Conservation (phyloP, 805 yeast genomes). For the Candida boidinii region DNA sequence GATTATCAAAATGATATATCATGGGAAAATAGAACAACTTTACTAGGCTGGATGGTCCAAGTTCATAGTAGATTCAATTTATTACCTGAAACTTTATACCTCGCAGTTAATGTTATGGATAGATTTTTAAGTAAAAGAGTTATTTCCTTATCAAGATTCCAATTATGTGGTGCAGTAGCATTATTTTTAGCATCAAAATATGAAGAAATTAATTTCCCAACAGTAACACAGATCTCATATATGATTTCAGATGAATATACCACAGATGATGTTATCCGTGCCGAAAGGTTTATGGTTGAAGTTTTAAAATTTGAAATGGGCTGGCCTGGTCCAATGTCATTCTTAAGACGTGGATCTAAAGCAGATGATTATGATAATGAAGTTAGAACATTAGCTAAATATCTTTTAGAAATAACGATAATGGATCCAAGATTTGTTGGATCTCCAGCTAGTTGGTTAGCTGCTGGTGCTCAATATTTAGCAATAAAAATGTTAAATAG, state of each 20-base stretch:
- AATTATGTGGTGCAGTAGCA: conserved; percentile 88
- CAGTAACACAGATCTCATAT: conserved; percentile 73
- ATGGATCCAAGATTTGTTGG: conserved; percentile 70
- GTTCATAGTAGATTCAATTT: conserved; percentile 77
- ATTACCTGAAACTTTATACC: conserved; percentile 75
- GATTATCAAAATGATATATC: conserved; percentile 69
- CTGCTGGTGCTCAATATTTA: conserved; percentile 80
- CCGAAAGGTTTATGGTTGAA: conserved; percentile 72
- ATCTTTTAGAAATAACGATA: conserved; percentile 67
- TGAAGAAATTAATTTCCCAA: conserved; percentile 88
- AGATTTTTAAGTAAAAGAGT: conserved; percentile 64
- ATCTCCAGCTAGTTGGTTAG: conserved; percentile 62
- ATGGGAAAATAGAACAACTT: conserved; percentile 68
- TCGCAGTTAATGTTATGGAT: conserved; percentile 81
- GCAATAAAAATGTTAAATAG: conserved; percentile 67
- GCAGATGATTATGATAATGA: conserved; percentile 85
- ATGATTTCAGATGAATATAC: conserved; percentile 79
- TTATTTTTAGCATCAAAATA: conserved; percentile 88
- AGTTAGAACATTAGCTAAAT: conserved; percentile 80
- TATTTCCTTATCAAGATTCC: conserved; percentile 79
- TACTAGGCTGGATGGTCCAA: conserved; percentile 87
- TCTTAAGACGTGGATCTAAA: conserved; percentile 77
- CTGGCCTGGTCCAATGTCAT: conserved; percentile 87
- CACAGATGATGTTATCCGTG: conserved; percentile 67
- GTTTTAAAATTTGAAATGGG: conserved; percentile 67